phyloP scores from a whole-genome alignment of 257 asterid genomes.

The Solanum tacnaense region DNA sequence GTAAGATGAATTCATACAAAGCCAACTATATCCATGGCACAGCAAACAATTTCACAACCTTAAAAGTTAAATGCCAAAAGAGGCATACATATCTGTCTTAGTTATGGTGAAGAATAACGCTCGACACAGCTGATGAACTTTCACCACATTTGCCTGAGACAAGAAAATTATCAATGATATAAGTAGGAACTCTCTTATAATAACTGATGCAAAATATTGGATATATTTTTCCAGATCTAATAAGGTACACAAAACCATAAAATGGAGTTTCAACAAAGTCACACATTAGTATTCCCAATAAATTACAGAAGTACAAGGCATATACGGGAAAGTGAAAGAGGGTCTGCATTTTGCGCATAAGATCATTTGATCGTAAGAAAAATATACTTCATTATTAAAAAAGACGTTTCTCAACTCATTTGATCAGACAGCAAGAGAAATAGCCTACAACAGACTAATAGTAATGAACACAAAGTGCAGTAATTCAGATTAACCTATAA shows the following conservation, averaged over 20 bases:
- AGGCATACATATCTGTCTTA: not conserved
- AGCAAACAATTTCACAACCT: not conserved
- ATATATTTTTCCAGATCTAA: not conserved
- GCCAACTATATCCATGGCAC: not conserved
- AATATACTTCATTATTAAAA: too few species aligned
- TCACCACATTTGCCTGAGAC: conserved; percentile 1
- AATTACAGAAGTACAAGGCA: not conserved
- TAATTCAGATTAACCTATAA: too few species aligned
- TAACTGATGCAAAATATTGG: not conserved
- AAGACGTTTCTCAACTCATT: too few species aligned
- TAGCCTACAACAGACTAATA: too few species aligned
- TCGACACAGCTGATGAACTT: not conserved
- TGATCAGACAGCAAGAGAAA: too few species aligned
- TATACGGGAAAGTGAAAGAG: not conserved
- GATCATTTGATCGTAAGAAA: too few species aligned
- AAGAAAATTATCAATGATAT: not conserved
- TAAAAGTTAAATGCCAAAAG: not conserved
- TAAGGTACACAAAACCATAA: not conserved
- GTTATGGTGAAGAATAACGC: not conserved
- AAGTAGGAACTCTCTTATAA: not conserved
- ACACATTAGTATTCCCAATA: not conserved
- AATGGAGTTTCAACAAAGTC: not conserved
- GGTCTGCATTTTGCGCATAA: too few species aligned
- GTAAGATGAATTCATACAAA: not conserved
- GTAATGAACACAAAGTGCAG: too few species aligned